Conservation (phyloP, 2,329 filamentous ascomycete genomes). For the Verticillium dahliae region DNA sequence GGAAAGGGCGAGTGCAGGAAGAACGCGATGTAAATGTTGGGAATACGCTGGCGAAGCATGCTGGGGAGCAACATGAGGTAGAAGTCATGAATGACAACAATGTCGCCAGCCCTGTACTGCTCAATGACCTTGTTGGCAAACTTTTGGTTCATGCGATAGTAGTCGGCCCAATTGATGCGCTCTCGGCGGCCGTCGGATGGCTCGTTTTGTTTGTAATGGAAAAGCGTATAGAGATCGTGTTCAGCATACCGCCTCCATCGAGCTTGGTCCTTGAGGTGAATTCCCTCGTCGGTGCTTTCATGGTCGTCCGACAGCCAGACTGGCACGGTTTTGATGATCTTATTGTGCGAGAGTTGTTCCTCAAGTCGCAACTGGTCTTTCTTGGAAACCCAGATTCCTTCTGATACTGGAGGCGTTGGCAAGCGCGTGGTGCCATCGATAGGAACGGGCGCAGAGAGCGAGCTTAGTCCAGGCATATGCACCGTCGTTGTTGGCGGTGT, state of each 20-base stretch:
- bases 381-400: conserved; percentile 64
- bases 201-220: conserved; percentile 94
- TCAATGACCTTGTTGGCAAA: conserved; percentile 87
- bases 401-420: conserved; percentile 51
- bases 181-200: conserved; percentile 79
- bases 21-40: conserved; percentile 90
- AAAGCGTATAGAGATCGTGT: conserved; percentile 83
- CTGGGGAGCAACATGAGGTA: conserved; percentile 85
- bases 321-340: conserved; percentile 72
- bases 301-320: conserved; percentile 82
- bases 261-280: conserved; percentile 72
- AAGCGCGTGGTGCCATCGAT: conserved; percentile 54
- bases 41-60: conserved; percentile 77
- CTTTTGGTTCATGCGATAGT: conserved; percentile 85
- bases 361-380: conserved; percentile 70
- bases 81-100: conserved; percentile 91
- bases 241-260: conserved; percentile 89
- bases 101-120: conserved; percentile 85
- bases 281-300: conserved; percentile 59
- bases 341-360: conserved; percentile 62
- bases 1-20: conserved; percentile 93
- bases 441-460: conserved; percentile 73
- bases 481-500: conserved; percentile 43
- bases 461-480: conserved; percentile 55
- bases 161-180: conserved; percentile 83